Conservation (phyloP, 1,139 yeast species). For the Blastobotrys malaysiensis region DNA sequence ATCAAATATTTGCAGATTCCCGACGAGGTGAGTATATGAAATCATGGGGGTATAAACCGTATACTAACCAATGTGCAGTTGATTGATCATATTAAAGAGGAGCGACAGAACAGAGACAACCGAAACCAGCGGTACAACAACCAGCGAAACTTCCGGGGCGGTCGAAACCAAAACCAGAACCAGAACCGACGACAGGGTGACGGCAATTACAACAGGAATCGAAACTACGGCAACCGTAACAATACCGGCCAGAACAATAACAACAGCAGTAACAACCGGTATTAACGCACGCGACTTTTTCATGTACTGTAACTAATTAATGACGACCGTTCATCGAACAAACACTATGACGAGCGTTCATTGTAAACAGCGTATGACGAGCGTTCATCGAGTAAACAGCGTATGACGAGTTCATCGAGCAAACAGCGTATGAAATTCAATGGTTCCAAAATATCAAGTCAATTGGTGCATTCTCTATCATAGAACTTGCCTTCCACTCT, state of each 20-base stretch:
- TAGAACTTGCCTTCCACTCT: not conserved
- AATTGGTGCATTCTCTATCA: too few relatives aligned
- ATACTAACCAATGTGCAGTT: too few relatives aligned
- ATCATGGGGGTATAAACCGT: too few relatives aligned
- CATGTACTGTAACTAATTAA: not conserved
- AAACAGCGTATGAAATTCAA: too few relatives aligned
- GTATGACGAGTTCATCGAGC: not conserved
- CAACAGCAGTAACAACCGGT: slow-evolving; percentile 26
- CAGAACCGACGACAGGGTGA: slow-evolving; percentile 13
- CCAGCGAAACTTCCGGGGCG: slow-evolving; percentile 27
- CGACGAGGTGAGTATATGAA: slow-evolving; percentile 43
- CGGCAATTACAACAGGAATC: slow-evolving; percentile 11
- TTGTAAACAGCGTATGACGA: not conserved
- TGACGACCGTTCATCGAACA: not conserved
- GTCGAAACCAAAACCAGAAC: slow-evolving; percentile 20
- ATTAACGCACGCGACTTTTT: not conserved
- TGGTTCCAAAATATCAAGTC: too few relatives aligned
- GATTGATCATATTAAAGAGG: slow-evolving; percentile 60
- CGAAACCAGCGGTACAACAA: slow-evolving; percentile 32
- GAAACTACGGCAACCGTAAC: slow-evolving; percentile 30
- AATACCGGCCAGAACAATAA: slow-evolving; percentile 30
- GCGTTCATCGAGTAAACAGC: too few relatives aligned
- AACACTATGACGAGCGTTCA: too few relatives aligned
- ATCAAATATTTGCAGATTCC: slow-evolving; percentile 63
- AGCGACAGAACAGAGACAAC: slow-evolving; percentile 65